Evolutionary conservation across 768 basidiomycete species (phyloP), one percentile per base, ranked within the genome.

Genomic region (Boletus sensibilis): DNA sequence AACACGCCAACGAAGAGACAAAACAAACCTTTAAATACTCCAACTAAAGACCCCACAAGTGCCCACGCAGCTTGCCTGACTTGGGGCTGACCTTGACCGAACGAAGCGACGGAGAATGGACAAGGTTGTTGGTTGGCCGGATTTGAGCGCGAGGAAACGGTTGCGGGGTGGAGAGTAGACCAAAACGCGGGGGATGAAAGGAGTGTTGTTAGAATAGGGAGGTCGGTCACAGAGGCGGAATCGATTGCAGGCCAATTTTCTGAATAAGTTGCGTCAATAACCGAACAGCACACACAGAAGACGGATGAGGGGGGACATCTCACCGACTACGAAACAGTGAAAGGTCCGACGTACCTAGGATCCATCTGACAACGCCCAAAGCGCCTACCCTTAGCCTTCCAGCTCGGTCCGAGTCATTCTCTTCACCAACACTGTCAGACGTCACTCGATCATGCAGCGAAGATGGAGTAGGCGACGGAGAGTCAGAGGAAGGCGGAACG

Each of bases 41-140:
- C n/a, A 82, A 64, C 29, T 41, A 68, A 20, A 85, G 63, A 10
- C 71, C 67, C 53, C 77, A 78, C 12, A 88, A 65, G 9, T 86
- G 60, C 64, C 87, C 94, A 96, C 0, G 84, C 82, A 12, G 86
- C 79, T 66, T 85, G 81, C 18, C 94, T 81, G 31, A 93, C 87
- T 39, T 77, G 78, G 3, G 92, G 89, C 62, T 94, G 90, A 3
- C 70, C 76, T 34, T 73, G 76, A 1, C 90, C 91, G 58, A 88
- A 69, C 13, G 61, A 55, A n/a, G 37, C 47, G 1, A 23, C 21
- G 12, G 64, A 59, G 12, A 62, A 64, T 5, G 62, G 54, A 49
- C 64, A 66, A 10, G 16, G 2, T 18, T 42, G 57, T 10, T 83
- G 46, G 74, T 72, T 47, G 78, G 76, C 5, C 6, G 18, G 23